Evolutionary conservation across 306 rosid species (phyloP).

Genomic region (Cucumis melo): DNA sequence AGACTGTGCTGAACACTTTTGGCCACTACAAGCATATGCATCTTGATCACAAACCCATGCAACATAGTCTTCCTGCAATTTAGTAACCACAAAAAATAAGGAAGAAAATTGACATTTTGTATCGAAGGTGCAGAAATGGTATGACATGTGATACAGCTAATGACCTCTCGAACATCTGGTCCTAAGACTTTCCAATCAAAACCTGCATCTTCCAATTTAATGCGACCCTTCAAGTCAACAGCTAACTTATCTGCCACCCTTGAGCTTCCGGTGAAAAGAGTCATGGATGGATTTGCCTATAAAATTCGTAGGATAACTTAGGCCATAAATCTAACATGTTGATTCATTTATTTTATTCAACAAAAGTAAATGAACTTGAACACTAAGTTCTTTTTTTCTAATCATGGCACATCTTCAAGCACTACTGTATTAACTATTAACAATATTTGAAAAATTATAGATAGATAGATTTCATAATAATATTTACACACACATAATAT

Average conservation of each 20-base stretch:
- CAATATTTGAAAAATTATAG: background rate
- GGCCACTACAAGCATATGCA: slow-evolving; percentile 98
- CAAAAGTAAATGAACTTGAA: background rate
- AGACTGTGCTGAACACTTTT: slow-evolving; percentile 94
- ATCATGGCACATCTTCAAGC: background rate
- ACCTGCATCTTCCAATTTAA: slow-evolving; percentile 96
- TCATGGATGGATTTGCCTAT: slow-evolving; percentile 84
- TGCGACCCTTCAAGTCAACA: slow-evolving; percentile 65
- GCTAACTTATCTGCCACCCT: slow-evolving; percentile 94
- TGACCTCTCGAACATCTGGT: slow-evolving; percentile 90
- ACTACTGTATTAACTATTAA: background rate
- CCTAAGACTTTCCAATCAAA: slow-evolving; percentile 97
- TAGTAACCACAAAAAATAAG: slow-evolving; percentile 13
- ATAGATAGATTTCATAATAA: background rate
- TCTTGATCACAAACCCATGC: slow-evolving; percentile 99
- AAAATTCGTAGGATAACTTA: slow-evolving; percentile 6
- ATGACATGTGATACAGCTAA: background rate
- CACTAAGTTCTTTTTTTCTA: background rate
- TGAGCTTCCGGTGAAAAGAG: slow-evolving; percentile 97
- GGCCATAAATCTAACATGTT: background rate
- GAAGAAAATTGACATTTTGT: background rate
- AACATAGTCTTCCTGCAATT: slow-evolving; percentile 63
- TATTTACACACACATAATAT: background rate
- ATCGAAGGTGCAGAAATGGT: background rate
- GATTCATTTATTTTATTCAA: background rate